Evolutionary conservation across 495 filamentous ascomycete genomes (phyloP).

Genomic region (Penicillium manginii): DNA sequence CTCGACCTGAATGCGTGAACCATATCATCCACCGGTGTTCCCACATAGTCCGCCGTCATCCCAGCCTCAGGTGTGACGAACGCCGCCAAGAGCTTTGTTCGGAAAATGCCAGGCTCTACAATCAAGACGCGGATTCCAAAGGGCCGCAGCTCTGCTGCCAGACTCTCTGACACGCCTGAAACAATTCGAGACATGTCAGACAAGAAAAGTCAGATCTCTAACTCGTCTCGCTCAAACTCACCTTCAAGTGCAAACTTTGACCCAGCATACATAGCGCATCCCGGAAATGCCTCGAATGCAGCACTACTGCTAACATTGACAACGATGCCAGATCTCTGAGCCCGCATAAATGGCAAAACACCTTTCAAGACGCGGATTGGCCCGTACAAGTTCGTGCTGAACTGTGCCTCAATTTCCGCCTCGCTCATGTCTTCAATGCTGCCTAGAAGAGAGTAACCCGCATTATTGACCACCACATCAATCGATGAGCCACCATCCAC

Average conservation of each 20-base stretch:
- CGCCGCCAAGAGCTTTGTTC: conserved; percentile 30
- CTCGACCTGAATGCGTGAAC: conserved; percentile 16
- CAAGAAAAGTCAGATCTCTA: no score
- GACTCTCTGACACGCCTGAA: conserved; percentile 36
- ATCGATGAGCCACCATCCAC: conserved; percentile 18
- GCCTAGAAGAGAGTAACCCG: conserved; percentile 32
- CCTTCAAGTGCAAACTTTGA: conserved; percentile 60
- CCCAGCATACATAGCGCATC: conserved; percentile 51
- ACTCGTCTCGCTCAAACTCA: conserved; percentile 5
- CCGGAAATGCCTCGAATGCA: conserved; percentile 40
- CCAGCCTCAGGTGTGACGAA: conserved; percentile 19
- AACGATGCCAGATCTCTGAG: conserved; percentile 41
- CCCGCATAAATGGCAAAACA: conserved; percentile 52
- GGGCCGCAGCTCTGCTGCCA: conserved; percentile 29
- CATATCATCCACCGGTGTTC: conserved; percentile 19
- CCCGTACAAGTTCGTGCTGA: conserved; percentile 53
- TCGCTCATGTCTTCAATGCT: conserved; percentile 32
- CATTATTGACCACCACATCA: conserved; percentile 38
- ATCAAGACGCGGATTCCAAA: conserved; percentile 37
- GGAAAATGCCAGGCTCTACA: conserved; percentile 43
- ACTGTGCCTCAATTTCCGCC: conserved; percentile 22
- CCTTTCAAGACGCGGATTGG: conserved; percentile 49
- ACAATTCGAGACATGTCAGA: conserved; percentile 5
- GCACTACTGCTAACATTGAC: conserved; percentile 54
- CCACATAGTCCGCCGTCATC: conserved; percentile 21